These are phyloP conservation scores for Plasmodium reichenowi DNA, from an alignment of 169 alveolate species.

Conservation along the genomic window DNA sequence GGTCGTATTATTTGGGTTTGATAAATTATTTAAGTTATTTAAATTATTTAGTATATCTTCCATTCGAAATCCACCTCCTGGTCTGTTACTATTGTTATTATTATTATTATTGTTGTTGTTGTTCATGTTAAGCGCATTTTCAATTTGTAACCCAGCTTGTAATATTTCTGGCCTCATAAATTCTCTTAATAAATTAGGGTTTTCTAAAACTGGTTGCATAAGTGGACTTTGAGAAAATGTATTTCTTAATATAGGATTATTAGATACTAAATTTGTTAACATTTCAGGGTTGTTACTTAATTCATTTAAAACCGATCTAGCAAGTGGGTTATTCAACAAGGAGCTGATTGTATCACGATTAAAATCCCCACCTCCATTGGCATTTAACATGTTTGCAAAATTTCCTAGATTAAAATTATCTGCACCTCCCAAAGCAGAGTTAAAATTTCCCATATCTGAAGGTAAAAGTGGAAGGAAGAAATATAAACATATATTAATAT, in stretches of 20 bases:
- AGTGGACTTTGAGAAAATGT: conserved; percentile 88
- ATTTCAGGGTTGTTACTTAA: conserved; percentile 73
- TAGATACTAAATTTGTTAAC: conserved; percentile 66
- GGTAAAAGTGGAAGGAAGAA: neutral
- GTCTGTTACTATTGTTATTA: neutral
- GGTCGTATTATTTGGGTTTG: conserved; percentile 2
- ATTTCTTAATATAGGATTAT: conserved; percentile 79
- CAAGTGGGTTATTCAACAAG: conserved; percentile 59
- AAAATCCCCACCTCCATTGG: conserved; percentile 61
- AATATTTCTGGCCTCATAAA: conserved; percentile 87
- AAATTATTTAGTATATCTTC: conserved; percentile 60
- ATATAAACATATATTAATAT: conserved; percentile 2
- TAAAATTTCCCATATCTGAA: conserved; percentile 25
- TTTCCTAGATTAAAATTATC: conserved; percentile 46
- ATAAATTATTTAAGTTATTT: conserved; percentile 16
- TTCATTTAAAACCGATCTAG: conserved; percentile 64
- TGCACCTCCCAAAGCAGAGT: conserved; percentile 18
- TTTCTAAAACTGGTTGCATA: conserved; percentile 87
- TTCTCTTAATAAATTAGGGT: conserved; percentile 90
- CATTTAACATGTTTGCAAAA: conserved; percentile 50
- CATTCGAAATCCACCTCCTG: conserved; percentile 34
- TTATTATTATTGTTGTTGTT: conserved; percentile 25
- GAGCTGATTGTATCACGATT: conserved; percentile 59
- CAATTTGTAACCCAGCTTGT: conserved; percentile 88
- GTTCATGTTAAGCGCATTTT: conserved; percentile 80